Percentiles rank a stretch among this genome's conserved stretches.
These are phyloP conservation scores for Penicillium sp. DNA, from an alignment of 2,329 filamentous ascomycete species.

Conservation along the genomic window DNA sequence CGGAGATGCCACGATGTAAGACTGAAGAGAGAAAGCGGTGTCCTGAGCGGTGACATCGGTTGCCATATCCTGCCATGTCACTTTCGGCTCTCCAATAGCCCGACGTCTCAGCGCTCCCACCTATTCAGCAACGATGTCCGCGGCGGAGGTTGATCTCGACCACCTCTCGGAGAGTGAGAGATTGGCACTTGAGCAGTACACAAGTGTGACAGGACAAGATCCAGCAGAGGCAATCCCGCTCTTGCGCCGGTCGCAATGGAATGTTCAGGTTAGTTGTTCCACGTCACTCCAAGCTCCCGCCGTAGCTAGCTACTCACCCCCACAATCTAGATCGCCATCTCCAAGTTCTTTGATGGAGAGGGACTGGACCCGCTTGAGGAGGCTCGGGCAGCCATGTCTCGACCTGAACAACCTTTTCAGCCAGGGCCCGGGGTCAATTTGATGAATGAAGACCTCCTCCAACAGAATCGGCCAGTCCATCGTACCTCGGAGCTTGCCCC, in stretches of 20 bases:
- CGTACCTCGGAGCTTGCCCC: constrained; percentile 70
- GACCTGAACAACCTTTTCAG: constrained; percentile 58
- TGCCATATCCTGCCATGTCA: constrained; percentile 8
- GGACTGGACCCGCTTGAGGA: constrained; percentile 78
- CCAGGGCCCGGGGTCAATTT: constrained; percentile 73
- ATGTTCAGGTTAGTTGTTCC: constrained; percentile 68
- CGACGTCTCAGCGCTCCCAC: constrained; percentile 24
- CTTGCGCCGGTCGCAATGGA: constrained; percentile 89
- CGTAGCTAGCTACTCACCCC: constrained; percentile 19
- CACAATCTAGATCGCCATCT: constrained; percentile 75
- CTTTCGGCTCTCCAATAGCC: background rate
- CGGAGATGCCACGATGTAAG: background rate
- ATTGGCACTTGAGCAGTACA: constrained; percentile 83
- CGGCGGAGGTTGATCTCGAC: constrained; percentile 55
- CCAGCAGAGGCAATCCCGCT: constrained; percentile 74
- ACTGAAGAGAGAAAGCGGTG: background rate
- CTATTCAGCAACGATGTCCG: constrained; percentile 45
- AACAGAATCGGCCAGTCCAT: constrained; percentile 35
- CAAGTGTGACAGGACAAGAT: constrained; percentile 82
- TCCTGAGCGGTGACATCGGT: constrained; percentile 12
- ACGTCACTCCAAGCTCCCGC: constrained; percentile 1
- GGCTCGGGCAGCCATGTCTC: constrained; percentile 64
- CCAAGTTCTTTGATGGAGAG: constrained; percentile 98
- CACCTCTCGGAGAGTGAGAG: constrained; percentile 78
- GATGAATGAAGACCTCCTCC: constrained; percentile 49